Evolutionary conservation across 768 basidiomycete genomes (phyloP), one percentile per base, ranked within the genome.

Genomic region (Hirschioporus abietinus): DNA sequence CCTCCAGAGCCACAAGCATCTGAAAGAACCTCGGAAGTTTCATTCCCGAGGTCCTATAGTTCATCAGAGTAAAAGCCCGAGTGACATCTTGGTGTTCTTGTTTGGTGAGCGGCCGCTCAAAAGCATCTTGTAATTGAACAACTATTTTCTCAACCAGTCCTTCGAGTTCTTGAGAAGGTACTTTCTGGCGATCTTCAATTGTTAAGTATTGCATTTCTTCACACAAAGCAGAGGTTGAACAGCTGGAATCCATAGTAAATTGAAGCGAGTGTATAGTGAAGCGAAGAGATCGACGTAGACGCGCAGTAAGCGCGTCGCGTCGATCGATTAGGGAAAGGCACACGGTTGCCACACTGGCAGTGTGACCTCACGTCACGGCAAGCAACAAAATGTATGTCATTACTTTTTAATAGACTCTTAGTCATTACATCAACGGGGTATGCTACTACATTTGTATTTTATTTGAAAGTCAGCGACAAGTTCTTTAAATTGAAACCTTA

Each of bases 1-100:
- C 24, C 1, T 67, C 72, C 8, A 73, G 66, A 10, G 66, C 36
- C 20, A 64, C 66, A 26, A 27, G 26, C 1, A 73, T 58, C 34
- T 73, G 71, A 42, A 73, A 71, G 42, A 52, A 3, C 20, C 42
- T 52, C 42, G 42, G 42, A 52, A 15, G 42, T 15, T 52, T 52
- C 12, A 10, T 52, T 15, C 42, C 42, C 12, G 42, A 52, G 20
- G 42, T 52, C 42, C 42, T 52, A 52, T 52, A 52, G 12, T 52
- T 52, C 42, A 52, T 52, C 12, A 52, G 42, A 52, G 42, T 52
- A 15, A 52, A 52, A 10, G 42, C 42, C 42, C 42, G 42, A 20
- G 42, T 6, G 42, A 52, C 42, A 20, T 52, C 42, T 52, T 12
- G 15, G 42, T 15, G 42, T 20, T 52, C 42, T 52, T 52, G 42